Evolutionary conservation across 306 rosid genomes (phyloP).

Genomic region (Urtica urens): DNA sequence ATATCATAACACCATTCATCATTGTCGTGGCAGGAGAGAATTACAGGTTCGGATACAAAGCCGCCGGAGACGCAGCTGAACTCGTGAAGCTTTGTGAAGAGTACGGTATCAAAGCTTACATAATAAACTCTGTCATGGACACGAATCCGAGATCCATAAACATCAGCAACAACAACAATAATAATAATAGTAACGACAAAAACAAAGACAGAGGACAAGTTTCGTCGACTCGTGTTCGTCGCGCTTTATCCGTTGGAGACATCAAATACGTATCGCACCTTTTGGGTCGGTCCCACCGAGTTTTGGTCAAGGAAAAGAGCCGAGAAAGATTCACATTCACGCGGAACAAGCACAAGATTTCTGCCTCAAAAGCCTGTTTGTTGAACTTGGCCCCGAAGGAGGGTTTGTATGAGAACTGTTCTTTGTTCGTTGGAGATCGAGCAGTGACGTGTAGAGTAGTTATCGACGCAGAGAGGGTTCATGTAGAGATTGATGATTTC

Average conservation of each 20-base stretch:
- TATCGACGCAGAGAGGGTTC: conserved; percentile 46
- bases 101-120: conserved; percentile 59
- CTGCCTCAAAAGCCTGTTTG: conserved; percentile 55
- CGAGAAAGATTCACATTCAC: conserved; percentile 30
- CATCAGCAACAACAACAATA: conserved; percentile 22
- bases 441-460: conserved; percentile 49
- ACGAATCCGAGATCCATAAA: conserved; percentile 27
- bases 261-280: conserved; percentile 73
- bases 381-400: conserved; percentile 82
- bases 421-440: conserved; percentile 27
- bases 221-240: conserved; percentile 82
- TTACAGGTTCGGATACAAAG: conserved; percentile 92
- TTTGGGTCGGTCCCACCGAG: conserved; percentile 73
- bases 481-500: conserved; percentile 47
- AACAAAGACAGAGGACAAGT: conserved; percentile 84
- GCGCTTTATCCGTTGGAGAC: conserved; percentile 67
- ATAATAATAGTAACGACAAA: conserved; percentile 22
- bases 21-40: conserved; percentile 76
- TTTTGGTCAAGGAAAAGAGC: conserved; percentile 39
- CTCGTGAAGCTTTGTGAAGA: conserved; percentile 70
- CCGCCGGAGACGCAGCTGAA: conserved; percentile 73
- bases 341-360: conserved; percentile 33
- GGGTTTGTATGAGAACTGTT: conserved; percentile 69
- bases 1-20: too few species aligned
- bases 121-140: conserved; percentile 91